Conservation (phyloP, 2,329 filamentous ascomycete genomes). For the Colletotrichum navitas region DNA sequence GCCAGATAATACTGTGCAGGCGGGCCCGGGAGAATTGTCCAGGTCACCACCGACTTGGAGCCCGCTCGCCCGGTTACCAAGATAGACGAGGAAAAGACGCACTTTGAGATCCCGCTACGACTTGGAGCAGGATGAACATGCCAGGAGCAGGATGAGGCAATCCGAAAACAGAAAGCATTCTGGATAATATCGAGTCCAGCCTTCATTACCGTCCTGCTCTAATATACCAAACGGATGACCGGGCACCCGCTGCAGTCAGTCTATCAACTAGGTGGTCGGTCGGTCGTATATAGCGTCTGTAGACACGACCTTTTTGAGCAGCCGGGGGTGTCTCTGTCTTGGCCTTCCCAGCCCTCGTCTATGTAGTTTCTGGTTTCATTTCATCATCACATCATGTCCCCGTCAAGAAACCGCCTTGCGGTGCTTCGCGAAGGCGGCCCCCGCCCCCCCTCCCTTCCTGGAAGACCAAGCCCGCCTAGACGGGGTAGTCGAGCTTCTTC, state of each 20-base stretch:
- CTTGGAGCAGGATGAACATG: neutral
- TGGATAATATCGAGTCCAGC: neutral
- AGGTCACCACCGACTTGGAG: neutral
- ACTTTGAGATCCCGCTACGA: neutral
- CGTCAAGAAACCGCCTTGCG: neutral
- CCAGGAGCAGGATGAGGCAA: neutral
- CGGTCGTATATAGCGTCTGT: neutral
- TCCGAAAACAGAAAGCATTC: neutral
- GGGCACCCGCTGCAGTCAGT: no score
- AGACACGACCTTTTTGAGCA: neutral
- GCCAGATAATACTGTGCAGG: neutral
- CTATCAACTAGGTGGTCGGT: neutral
- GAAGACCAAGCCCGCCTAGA: slow-evolving; percentile 1
- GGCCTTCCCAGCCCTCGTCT: neutral
- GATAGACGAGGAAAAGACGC: neutral
- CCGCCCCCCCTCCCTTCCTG: no score
- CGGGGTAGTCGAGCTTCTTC: slow-evolving; percentile 61
- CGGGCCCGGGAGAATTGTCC: neutral
- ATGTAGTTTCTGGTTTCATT: neutral
- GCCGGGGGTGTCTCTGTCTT: neutral
- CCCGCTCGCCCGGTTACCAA: neutral
- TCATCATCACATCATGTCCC: neutral
- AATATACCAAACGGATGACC: neutral
- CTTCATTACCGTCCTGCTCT: neutral
- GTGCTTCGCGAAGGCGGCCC: neutral